These are phyloP conservation scores for Saitozyma sp. DNA, from an alignment of 768 basidiomycete genomes.

Conservation along the genomic window DNA sequence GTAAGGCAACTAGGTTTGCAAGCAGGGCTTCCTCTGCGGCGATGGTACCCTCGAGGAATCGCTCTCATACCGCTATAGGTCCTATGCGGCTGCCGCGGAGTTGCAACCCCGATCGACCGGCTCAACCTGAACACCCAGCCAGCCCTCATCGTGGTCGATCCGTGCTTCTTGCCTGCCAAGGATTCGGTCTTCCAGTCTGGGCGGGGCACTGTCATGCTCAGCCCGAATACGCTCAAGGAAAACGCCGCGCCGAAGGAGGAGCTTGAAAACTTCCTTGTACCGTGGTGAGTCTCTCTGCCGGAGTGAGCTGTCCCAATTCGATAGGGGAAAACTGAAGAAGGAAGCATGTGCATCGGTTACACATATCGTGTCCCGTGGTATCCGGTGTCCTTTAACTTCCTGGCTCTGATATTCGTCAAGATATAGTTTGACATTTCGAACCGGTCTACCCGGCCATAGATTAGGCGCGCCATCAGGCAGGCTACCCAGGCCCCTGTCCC, in stretches of 20 bases:
- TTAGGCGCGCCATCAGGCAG: constrained; percentile 18
- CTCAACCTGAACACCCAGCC: constrained; percentile 13
- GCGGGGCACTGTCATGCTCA: constrained; percentile 7
- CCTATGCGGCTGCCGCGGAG: too few species aligned
- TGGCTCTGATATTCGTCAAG: too few species aligned
- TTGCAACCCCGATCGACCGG: background rate
- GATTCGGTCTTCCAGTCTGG: constrained; percentile 14
- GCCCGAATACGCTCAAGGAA: constrained; percentile 26
- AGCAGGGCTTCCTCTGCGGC: too few species aligned
- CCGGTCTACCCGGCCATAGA: constrained; percentile 1
- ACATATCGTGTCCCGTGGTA: constrained; percentile 24
- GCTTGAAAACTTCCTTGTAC: constrained; percentile 1
- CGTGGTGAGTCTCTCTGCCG: constrained; percentile 13
- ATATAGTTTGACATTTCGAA: too few species aligned
- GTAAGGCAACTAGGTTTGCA: too few species aligned
- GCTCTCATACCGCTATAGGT: too few species aligned
- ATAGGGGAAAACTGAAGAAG: too few species aligned
- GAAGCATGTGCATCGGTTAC: constrained; percentile 16
- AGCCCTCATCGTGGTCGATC: constrained; percentile 13
- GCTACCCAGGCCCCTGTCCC: constrained; percentile 8
- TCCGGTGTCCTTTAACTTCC: constrained; percentile 16
- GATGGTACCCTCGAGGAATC: too few species aligned
- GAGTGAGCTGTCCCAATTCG: too few species aligned
- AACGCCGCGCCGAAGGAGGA: constrained; percentile 12
- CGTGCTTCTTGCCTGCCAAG: constrained; percentile 2